Base-by-base conservation (phyloP, 2,329 filamentous ascomycete genomes). In the Ceratocystis harringtonii region DNA sequence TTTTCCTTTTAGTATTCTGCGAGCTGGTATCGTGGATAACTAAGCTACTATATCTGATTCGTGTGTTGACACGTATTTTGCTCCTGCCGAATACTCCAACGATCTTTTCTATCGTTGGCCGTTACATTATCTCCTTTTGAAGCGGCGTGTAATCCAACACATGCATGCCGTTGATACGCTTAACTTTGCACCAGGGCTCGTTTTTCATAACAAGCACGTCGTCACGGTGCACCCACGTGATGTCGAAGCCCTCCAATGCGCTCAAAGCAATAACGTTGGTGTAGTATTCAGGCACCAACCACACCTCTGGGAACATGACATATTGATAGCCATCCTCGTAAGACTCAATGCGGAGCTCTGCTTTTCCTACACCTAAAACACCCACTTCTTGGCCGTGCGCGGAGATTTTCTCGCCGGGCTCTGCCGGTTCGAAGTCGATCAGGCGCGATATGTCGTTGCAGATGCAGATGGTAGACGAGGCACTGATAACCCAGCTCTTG, bases 401-500 rank as follows among this genome's bases (percentile, higher is more conserved):
- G 17, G 41, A 44, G 6, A 67, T 44, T 10, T 50, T 63, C 17
- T 62, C 55, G 6, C 63, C 66, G n/a, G 58, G 48, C n/a, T 28
- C 52, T 19, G 48, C 63, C n/a, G 28, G 22, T 12, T 65, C 66
- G 52, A 67, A 67, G 30, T 65, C 63, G 25, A 25, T 41, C 1
- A 67, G 57, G 36, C 62, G 55, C n/a, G 58, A 52, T 28, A 32
- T 58, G 58, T 67, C 45, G 41, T 67, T 67, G 60, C 66, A 65
- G 12, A 67, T 41, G 36, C 66, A 67, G 15, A 67, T 61, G 41
- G 32, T 62, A 10, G 62, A 65, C 48, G 63, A 62, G 28, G 64
- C 62, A 41, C 66, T 67, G n/a, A 67, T 60, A 28, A 67, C 62
- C 66, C 66, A 67, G 58, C 66, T 67, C 48, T 67, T 67, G 10